Conservation (phyloP, 2,329 filamentous ascomycete genomes). For the Colletotrichum sublineola region DNA sequence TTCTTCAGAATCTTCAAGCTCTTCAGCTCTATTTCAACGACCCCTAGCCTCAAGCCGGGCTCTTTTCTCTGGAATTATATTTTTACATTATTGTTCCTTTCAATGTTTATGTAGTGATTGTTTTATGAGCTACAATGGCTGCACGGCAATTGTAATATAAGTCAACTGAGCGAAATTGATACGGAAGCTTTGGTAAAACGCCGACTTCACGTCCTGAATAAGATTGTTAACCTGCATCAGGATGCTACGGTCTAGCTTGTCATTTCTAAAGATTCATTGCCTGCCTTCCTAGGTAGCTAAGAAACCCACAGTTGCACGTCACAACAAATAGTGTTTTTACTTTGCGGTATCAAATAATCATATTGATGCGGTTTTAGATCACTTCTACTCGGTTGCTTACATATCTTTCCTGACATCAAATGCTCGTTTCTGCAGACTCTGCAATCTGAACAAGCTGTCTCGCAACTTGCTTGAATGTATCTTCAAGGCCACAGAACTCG, state of each 20-base stretch:
- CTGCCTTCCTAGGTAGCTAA: too few species aligned
- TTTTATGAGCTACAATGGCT: too few species aligned
- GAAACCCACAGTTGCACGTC: too few species aligned
- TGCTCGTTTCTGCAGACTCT: background rate
- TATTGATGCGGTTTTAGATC: too few species aligned
- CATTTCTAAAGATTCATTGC: too few species aligned
- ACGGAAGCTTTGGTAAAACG: constrained; percentile 47
- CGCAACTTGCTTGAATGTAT: background rate
- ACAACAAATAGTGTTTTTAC: too few species aligned
- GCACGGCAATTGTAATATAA: too few species aligned
- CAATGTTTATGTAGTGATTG: constrained; percentile 49
- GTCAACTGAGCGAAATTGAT: too few species aligned
- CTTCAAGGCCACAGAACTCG: background rate
- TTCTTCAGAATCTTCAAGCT: constrained; percentile 50
- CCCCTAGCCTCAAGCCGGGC: constrained; percentile 46
- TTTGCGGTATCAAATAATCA: too few species aligned
- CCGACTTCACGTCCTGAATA: too few species aligned
- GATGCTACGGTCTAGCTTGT: too few species aligned
- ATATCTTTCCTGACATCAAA: background rate
- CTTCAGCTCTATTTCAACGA: constrained; percentile 51
- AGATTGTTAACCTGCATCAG: too few species aligned
- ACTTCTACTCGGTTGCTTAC: background rate
- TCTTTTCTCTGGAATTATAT: constrained; percentile 6
- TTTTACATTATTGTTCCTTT: constrained; percentile 48
- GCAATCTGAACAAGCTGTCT: background rate